These are phyloP conservation scores for Cladosporium sp. DNA, from an alignment of 2,329 filamentous ascomycete genomes.

Conservation along the genomic window DNA sequence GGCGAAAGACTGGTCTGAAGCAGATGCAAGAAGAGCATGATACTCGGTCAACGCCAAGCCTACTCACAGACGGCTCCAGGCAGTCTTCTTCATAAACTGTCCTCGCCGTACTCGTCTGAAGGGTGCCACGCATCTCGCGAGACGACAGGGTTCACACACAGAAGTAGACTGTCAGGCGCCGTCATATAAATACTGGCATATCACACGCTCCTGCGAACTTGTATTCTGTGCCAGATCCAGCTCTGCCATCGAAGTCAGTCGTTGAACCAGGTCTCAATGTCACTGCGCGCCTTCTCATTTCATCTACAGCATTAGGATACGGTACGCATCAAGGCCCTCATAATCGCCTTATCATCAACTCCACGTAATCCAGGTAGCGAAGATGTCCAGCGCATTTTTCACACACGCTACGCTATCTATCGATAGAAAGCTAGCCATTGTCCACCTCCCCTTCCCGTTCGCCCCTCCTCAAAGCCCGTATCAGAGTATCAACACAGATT, in stretches of 20 bases:
- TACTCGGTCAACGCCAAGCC: slow-evolving; percentile 31
- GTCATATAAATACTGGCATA: slow-evolving; percentile 30
- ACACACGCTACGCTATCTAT: slow-evolving; percentile 45
- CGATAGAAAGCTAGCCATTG: slow-evolving; percentile 42
- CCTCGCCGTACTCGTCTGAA: slow-evolving; percentile 59
- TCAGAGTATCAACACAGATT: slow-evolving; percentile 22
- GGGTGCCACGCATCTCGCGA: slow-evolving; percentile 57
- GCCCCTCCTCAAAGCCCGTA: slow-evolving; percentile 41
- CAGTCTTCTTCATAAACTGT: slow-evolving; percentile 34
- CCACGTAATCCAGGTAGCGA: slow-evolving; percentile 33
- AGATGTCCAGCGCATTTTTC: slow-evolving; percentile 55
- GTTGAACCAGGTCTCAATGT: slow-evolving; percentile 11
- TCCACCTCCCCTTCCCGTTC: slow-evolving; percentile 51
- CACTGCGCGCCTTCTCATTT: not conserved
- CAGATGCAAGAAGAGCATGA: slow-evolving; percentile 41
- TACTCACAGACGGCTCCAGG: slow-evolving; percentile 47
- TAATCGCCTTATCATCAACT: slow-evolving; percentile 10
- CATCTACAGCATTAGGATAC: slow-evolving; percentile 25
- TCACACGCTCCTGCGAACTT: slow-evolving; percentile 36
- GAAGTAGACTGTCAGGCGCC: slow-evolving; percentile 42
- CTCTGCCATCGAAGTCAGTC: slow-evolving; percentile 17
- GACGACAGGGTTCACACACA: slow-evolving; percentile 51
- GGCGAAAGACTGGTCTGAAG: slow-evolving; percentile 24
- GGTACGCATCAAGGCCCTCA: slow-evolving; percentile 28
- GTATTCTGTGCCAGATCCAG: slow-evolving; percentile 25